Conservation (phyloP, 2,329 filamentous ascomycete genomes). For the Stemphylium lycopersici region DNA sequence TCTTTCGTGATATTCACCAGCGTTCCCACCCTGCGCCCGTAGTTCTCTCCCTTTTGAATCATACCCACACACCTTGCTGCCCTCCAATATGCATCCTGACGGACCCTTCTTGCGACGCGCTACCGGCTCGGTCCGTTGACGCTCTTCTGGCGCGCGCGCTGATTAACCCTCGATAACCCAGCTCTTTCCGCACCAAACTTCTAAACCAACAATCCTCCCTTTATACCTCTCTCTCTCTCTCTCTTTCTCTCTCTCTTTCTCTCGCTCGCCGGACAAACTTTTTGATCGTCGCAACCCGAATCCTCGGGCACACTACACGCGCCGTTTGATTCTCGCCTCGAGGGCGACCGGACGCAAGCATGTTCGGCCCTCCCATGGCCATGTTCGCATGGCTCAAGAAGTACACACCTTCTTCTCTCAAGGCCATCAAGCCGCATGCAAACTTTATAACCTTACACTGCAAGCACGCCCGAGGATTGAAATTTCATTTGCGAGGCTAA, state of each 20-base stretch:
- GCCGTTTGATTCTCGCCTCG: neutral
- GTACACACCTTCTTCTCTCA: slow-evolving; percentile 28
- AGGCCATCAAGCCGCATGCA: slow-evolving; percentile 63
- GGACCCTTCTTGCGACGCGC: slow-evolving; percentile 17
- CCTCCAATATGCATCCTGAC: slow-evolving; percentile 14
- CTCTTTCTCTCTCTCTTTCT: neutral
- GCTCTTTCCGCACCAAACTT: slow-evolving; percentile 7
- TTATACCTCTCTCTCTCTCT: no score
- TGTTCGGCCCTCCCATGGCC: slow-evolving; percentile 43
- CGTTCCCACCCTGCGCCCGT: neutral
- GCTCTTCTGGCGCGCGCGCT: slow-evolving; percentile 10
- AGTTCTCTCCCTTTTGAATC: neutral
- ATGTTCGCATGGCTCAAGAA: slow-evolving; percentile 38
- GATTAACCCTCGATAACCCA: slow-evolving; percentile 9
- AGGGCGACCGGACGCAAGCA: slow-evolving; percentile 17
- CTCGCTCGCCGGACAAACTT: neutral
- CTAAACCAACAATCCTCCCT: neutral
- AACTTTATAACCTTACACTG: slow-evolving; percentile 85
- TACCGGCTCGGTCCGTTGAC: slow-evolving; percentile 34
- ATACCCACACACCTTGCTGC: neutral
- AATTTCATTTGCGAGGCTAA: slow-evolving; percentile 13
- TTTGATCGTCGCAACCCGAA: neutral
- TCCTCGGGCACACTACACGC: neutral
- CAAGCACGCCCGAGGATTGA: slow-evolving; percentile 42
- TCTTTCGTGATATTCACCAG: slow-evolving; percentile 3